Conservation (phyloP, 148 eudicot species). For the Nepenthes gracilis region DNA sequence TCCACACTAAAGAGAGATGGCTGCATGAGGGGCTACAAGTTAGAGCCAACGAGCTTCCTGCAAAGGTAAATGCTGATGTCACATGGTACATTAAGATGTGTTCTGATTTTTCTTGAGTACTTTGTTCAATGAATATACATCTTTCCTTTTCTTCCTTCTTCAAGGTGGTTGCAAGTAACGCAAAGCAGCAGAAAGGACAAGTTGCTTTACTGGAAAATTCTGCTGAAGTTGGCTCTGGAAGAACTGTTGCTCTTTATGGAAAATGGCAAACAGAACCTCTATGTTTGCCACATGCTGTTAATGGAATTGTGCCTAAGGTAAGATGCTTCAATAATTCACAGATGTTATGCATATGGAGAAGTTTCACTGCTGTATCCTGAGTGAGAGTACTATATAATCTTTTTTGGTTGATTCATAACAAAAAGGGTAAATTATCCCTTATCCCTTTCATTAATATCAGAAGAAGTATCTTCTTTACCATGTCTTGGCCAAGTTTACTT, state of each 20-base stretch:
- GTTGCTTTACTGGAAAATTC: constrained; percentile 26
- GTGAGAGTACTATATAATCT: too few species aligned
- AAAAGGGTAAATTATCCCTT: too few species aligned
- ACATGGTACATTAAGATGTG: not conserved
- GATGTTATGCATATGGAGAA: too few species aligned
- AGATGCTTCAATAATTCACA: not conserved
- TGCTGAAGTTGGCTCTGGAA: constrained; percentile 36
- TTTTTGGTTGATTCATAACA: too few species aligned
- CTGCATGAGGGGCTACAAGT: constrained; percentile 84
- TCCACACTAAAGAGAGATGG: constrained; percentile 85
- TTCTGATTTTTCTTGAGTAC: not conserved
- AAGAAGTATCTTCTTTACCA: too few species aligned
- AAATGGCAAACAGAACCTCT: constrained; percentile 93
- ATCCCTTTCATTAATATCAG: too few species aligned
- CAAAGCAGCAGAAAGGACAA: constrained; percentile 41
- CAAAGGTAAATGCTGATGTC: constrained; percentile 38
- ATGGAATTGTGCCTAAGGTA: constrained; percentile 96
- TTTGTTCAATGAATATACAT: not conserved
- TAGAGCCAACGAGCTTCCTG: constrained; percentile 63
- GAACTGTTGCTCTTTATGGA: constrained; percentile 57
- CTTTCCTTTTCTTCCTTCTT: constrained; percentile 3
- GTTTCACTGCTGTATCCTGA: too few species aligned
- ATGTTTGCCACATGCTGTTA: constrained; percentile 68
- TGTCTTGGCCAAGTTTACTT: too few species aligned
- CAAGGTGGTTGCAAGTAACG: constrained; percentile 53